phyloP scores from a whole-genome alignment of 768 basidiomycete genomes.

The Pisolithus microcarpus region DNA sequence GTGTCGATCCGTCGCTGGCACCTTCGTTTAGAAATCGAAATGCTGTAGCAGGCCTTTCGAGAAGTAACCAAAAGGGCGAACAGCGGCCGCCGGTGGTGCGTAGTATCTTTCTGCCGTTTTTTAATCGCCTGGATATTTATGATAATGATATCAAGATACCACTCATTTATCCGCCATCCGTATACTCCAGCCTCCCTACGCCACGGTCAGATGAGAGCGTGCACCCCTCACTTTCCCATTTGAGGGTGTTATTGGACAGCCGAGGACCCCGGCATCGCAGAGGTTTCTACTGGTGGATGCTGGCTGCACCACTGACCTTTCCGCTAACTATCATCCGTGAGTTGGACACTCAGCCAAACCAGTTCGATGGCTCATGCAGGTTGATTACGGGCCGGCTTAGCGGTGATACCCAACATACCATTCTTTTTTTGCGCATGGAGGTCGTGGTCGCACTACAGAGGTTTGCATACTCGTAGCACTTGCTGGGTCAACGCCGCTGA shows the following conservation, averaged over 20 bases:
- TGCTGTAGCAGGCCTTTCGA: conserved; percentile 10
- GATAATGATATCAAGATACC: conserved; percentile 39
- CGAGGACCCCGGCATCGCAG: conserved; percentile 58
- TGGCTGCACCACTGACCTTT: conserved; percentile 62
- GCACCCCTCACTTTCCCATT: conserved; percentile 35
- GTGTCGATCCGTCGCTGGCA: conserved; percentile 61
- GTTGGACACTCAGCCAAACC: conserved; percentile 19
- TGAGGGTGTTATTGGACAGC: conserved; percentile 43
- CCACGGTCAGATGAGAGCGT: conserved; percentile 13
- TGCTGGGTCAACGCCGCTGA: neutral
- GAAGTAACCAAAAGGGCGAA: neutral
- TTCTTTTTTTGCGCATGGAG: conserved; percentile 85
- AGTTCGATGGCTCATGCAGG: neutral
- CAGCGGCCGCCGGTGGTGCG: neutral
- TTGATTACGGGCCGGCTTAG: conserved; percentile 30
- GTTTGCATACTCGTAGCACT: conserved; percentile 28
- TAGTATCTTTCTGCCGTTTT: neutral
- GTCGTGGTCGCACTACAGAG: conserved; percentile 79
- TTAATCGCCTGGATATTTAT: neutral
- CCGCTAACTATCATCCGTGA: conserved; percentile 72
- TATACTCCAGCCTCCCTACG: conserved; percentile 42
- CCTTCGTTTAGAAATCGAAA: conserved; percentile 34
- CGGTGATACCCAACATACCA: conserved; percentile 75
- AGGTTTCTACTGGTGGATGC: conserved; percentile 61
- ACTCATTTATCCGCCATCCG: conserved; percentile 38